A percentile compares a stretch with the other conserved stretches of the same genome.
These are phyloP conservation scores for Leptodermis oblonga DNA, from an alignment of 257 asterid species.

Conservation along the genomic window DNA sequence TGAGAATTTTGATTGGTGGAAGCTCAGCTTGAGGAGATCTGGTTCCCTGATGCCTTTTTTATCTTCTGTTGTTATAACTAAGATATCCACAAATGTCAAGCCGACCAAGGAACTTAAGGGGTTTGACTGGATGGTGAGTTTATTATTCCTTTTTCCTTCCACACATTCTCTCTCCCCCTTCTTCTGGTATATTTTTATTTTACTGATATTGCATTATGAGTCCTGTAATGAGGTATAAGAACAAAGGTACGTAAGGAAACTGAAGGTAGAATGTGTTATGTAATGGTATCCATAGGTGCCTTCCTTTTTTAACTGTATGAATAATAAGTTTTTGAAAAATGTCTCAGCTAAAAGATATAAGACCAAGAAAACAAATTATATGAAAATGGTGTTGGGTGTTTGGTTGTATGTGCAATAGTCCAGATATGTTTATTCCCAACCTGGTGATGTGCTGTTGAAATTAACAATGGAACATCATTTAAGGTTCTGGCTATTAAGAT, in stretches of 20 bases:
- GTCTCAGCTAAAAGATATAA: background rate
- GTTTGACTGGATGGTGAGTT: too few relatives aligned
- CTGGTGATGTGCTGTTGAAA: background rate
- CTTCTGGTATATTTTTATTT: too few relatives aligned
- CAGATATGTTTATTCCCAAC: background rate
- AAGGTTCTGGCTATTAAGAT: background rate
- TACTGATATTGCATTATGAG: too few relatives aligned
- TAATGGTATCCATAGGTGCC: background rate
- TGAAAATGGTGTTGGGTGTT: too few relatives aligned
- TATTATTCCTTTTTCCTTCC: too few relatives aligned
- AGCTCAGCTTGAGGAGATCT: slow-evolving; percentile 41
- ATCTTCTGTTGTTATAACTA: slow-evolving; percentile 44
- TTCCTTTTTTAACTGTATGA: background rate
- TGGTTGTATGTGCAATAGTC: background rate
- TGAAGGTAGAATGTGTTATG: too few relatives aligned
- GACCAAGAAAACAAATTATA: background rate
- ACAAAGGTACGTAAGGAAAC: too few relatives aligned
- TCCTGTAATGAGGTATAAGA: too few relatives aligned
- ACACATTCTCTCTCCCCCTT: too few relatives aligned
- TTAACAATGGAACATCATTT: background rate
- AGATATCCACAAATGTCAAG: slow-evolving; percentile 59
- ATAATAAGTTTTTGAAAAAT: background rate
- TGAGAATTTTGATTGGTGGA: slow-evolving; percentile 66
- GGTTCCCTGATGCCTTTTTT: slow-evolving; percentile 32
- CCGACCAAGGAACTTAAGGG: slow-evolving; percentile 86